Evolutionary conservation across 1,284 basidiomycete species (phyloP).

Genomic region (Pisolithus thermaeus): DNA sequence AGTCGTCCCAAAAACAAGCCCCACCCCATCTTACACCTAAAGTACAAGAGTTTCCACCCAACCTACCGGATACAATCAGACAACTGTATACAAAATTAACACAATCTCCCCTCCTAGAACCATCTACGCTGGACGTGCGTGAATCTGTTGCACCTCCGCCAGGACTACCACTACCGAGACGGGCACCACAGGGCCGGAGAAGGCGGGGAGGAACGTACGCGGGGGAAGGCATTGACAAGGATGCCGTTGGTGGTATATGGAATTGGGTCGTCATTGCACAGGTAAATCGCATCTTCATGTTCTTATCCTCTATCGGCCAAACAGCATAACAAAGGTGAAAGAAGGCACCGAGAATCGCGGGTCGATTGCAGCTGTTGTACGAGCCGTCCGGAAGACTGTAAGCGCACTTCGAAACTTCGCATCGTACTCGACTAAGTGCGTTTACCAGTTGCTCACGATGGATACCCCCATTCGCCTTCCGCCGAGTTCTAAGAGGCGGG

Average conservation of each 20-base stretch:
- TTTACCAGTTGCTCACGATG: constrained; percentile 42
- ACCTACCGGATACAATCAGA: constrained; percentile 41
- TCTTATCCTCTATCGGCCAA: background rate
- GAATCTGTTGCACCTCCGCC: constrained; percentile 40
- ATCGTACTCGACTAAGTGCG: background rate
- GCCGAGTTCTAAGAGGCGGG: constrained; percentile 51
- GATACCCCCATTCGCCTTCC: constrained; percentile 55
- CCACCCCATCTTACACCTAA: constrained; percentile 31
- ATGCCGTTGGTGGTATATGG: constrained; percentile 52
- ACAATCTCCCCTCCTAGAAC: constrained; percentile 59
- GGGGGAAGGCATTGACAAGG: constrained; percentile 53
- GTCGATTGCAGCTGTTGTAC: constrained; percentile 64
- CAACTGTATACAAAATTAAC: constrained; percentile 48
- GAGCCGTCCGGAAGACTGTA: constrained; percentile 61
- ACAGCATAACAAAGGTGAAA: constrained; percentile 49
- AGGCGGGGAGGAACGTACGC: constrained; percentile 59
- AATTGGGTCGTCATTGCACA: constrained; percentile 69
- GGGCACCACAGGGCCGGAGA: constrained; percentile 54
- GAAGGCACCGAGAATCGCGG: constrained; percentile 76
- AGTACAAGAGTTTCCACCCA: constrained; percentile 36
- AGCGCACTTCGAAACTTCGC: constrained; percentile 17
- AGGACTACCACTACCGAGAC: constrained; percentile 50
- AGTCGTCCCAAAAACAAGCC: constrained; percentile 8
- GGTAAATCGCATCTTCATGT: constrained; percentile 31
- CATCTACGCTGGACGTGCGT: constrained; percentile 45